Evolutionary conservation across 306 rosid genomes (phyloP).

Genomic region (Calophaca sinica): DNA sequence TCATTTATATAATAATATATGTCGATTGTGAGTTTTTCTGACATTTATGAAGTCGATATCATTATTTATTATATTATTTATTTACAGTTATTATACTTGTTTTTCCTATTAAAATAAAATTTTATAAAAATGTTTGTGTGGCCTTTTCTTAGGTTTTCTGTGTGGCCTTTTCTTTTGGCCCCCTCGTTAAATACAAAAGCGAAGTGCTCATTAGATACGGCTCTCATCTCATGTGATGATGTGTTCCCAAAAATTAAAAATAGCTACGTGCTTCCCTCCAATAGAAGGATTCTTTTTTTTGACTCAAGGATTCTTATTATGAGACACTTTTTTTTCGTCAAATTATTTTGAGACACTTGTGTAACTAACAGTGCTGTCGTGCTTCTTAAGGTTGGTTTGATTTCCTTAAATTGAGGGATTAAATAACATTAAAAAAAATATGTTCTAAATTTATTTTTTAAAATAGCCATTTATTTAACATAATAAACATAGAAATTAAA

Average conservation of each 20-base stretch:
- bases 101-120: background rate
- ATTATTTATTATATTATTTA: background rate
- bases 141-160: constrained; percentile 15
- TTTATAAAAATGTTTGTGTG: constrained; percentile 1
- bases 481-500: no score
- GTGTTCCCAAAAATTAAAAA: constrained; percentile 33
- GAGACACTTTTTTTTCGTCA: background rate
- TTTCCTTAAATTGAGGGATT: no score
- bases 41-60: background rate
- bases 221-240: background rate
- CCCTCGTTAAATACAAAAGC: constrained; percentile 3
- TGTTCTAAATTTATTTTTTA: no score
- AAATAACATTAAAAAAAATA: no score
- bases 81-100: background rate
- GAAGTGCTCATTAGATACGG: constrained; percentile 14
- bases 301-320: background rate
- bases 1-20: background rate
- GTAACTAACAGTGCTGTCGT: background rate
- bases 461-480: no score
- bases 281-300: background rate
- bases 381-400: no score
- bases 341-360: background rate
- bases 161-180: constrained; percentile 18
- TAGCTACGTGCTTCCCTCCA: constrained; percentile 37
- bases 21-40: background rate